phyloP scores from a whole-genome alignment of 495 filamentous ascomycete species.

The Aspergillus cavernicola region DNA sequence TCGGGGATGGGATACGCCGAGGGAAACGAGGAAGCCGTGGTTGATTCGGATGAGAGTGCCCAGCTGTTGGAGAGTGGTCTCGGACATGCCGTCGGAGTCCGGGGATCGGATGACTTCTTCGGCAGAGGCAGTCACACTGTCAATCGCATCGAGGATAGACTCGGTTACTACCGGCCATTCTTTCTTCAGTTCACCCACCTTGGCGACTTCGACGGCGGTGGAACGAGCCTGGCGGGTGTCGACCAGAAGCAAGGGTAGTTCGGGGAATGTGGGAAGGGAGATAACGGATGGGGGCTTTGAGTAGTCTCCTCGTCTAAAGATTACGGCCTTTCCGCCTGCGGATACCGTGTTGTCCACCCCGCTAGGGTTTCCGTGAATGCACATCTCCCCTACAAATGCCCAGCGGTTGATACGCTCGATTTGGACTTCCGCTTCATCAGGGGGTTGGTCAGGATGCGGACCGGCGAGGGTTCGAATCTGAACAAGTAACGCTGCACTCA shows the following conservation, averaged over 20 bases:
- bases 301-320: slow-evolving; percentile 81
- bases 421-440: slow-evolving; percentile 74
- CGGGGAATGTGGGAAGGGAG: slow-evolving; percentile 80
- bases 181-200: slow-evolving; percentile 69
- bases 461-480: slow-evolving; percentile 84
- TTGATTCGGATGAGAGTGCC: slow-evolving; percentile 90
- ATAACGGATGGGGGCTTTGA: slow-evolving; percentile 69
- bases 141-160: slow-evolving; percentile 75
- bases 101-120: slow-evolving; percentile 62
- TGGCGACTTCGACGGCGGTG: slow-evolving; percentile 78
- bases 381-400: slow-evolving; percentile 96
- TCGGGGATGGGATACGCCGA: slow-evolving; percentile 91
- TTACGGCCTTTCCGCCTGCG: slow-evolving; percentile 84
- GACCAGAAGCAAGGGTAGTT: slow-evolving; percentile 83
- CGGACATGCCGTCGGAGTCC: slow-evolving; percentile 56
- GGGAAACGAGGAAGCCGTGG: slow-evolving; percentile 79
- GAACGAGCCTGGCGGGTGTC: slow-evolving; percentile 81
- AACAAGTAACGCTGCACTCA: slow-evolving; percentile 80
- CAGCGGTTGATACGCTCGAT: slow-evolving; percentile 93
- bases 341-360: slow-evolving; percentile 98
- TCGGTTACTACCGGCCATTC: slow-evolving; percentile 69
- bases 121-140: slow-evolving; percentile 72
- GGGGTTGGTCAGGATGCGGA: slow-evolving; percentile 83
- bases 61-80: slow-evolving; percentile 59
- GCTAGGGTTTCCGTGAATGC: slow-evolving; percentile 93